Base-by-base conservation (phyloP, 1,284 basidiomycete species). In the Calocybe gambosa region DNA sequence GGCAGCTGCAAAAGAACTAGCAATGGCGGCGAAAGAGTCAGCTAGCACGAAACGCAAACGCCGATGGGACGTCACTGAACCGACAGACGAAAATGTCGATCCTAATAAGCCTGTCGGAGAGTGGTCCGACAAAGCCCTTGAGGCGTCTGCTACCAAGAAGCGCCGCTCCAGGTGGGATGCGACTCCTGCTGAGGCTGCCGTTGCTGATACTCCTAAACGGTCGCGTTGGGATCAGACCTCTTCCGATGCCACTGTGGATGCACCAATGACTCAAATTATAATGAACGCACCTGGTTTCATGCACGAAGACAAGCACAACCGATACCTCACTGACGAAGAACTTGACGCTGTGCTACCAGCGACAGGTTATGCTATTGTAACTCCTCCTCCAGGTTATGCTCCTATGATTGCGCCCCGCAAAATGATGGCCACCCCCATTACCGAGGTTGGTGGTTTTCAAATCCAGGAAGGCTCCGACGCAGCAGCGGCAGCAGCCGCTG, bases 181-280 rank as follows among this genome's bases (percentile, higher is more conserved):
- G 43, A 80, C 90, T 0, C 93, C 93, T 15, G 76, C 80, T 1
- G 86, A 89, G 44, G 75, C 70, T 49, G 64, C 61, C 25, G 61
- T 63, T 33, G 69, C 70, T 20, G 84, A 86, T 49, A 80, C 83
- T 49, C 82, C 75, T 50, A 90, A 83, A 64, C 84, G 89, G 43
- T 98, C 94, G 34, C 80, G 96, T 39, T 99, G 96, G 96, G 96
- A 99, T 65, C 91, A 96, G 69, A 89, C 91, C 18, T 78, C 84
- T 45, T 70, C 67, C 42, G 61, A 67, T 10, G 44, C 61, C 28
- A 57, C 49, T 45, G 61, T 65, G 46, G 79, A 85, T 35, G 69
- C 62, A 1, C 83, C 86, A 3, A 80, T 85, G 77, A 74, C 74
- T 1, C 81, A 76, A 40, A 89, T 90, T 43, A 85, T 89, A 58